Conservation (phyloP, 495 filamentous ascomycete species). For the Penicillium arizonense region DNA sequence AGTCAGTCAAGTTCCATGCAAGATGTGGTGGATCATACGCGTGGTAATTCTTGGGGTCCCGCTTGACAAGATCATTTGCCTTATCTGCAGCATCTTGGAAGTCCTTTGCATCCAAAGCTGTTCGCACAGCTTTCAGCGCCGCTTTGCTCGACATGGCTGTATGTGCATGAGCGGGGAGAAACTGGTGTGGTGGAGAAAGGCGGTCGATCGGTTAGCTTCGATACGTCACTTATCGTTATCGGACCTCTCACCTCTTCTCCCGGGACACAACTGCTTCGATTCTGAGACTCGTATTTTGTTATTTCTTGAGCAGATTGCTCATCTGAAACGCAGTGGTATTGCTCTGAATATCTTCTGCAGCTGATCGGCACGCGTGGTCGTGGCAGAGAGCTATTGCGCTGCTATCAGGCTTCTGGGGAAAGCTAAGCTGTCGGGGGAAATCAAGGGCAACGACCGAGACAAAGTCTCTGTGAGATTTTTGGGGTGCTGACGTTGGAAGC, state of each 20-base stretch:
- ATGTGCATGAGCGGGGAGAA: constrained; percentile 18
- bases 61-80: constrained; percentile 61
- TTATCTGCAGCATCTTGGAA: constrained; percentile 70
- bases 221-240: constrained; percentile 30
- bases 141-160: constrained; percentile 63
- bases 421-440: too few species aligned
- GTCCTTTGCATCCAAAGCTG: constrained; percentile 75
- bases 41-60: constrained; percentile 79
- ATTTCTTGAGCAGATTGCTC: too few species aligned
- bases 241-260: background rate
- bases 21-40: constrained; percentile 50
- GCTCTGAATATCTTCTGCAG: too few species aligned
- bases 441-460: too few species aligned
- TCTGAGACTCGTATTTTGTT: too few species aligned
- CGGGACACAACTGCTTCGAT: too few species aligned
- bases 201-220: constrained; percentile 15
- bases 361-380: too few species aligned
- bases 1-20: constrained; percentile 7
- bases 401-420: too few species aligned
- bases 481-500: too few species aligned
- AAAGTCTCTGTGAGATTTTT: too few species aligned
- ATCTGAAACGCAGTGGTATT: too few species aligned
- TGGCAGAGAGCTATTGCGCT: too few species aligned
- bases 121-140: constrained; percentile 77
- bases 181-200: constrained; percentile 19